phyloP scores from a whole-genome alignment of 371 early-diverging fungal species.

The Mucor plumbeus region DNA sequence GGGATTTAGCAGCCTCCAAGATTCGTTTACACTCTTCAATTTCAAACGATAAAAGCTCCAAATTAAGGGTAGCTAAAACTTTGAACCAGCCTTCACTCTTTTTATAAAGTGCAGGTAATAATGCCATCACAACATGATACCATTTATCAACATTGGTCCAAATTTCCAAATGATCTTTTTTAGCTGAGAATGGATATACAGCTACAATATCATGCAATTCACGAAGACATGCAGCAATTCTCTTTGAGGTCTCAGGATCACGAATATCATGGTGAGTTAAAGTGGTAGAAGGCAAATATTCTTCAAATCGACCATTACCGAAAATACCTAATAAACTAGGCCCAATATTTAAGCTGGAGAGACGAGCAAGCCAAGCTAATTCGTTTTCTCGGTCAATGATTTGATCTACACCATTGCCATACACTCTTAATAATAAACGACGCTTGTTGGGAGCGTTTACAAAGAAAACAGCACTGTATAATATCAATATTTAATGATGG shows the following conservation, averaged over 20 bases:
- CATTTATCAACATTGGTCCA: slow-evolving; percentile 73
- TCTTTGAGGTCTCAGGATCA: slow-evolving; percentile 63
- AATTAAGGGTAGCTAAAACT: slow-evolving; percentile 38
- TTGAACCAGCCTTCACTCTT: slow-evolving; percentile 27
- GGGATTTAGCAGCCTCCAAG: slow-evolving; percentile 48
- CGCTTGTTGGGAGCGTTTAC: slow-evolving; percentile 52
- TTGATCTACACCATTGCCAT: slow-evolving; percentile 83
- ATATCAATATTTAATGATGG: not conserved
- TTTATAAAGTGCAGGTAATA: slow-evolving; percentile 24
- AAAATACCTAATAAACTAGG: slow-evolving; percentile 82
- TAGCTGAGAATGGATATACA: slow-evolving; percentile 58
- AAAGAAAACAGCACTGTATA: slow-evolving; percentile 68
- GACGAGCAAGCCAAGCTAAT: slow-evolving; percentile 75
- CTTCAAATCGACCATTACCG: slow-evolving; percentile 87
- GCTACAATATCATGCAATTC: slow-evolving; percentile 76
- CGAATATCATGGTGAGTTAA: slow-evolving; percentile 75
- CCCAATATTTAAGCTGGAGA: slow-evolving; percentile 75
- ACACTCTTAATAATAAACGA: slow-evolving; percentile 76
- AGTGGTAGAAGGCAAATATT: slow-evolving; percentile 81
- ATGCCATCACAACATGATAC: slow-evolving; percentile 43
- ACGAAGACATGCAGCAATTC: slow-evolving; percentile 77
- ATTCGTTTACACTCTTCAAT: slow-evolving; percentile 54
- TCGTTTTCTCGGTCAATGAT: slow-evolving; percentile 81
- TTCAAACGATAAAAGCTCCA: slow-evolving; percentile 50
- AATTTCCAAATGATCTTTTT: slow-evolving; percentile 54